Evolutionary conservation across 192 early-diverging fungal species (phyloP).

Genomic region (Podila epicladia): DNA sequence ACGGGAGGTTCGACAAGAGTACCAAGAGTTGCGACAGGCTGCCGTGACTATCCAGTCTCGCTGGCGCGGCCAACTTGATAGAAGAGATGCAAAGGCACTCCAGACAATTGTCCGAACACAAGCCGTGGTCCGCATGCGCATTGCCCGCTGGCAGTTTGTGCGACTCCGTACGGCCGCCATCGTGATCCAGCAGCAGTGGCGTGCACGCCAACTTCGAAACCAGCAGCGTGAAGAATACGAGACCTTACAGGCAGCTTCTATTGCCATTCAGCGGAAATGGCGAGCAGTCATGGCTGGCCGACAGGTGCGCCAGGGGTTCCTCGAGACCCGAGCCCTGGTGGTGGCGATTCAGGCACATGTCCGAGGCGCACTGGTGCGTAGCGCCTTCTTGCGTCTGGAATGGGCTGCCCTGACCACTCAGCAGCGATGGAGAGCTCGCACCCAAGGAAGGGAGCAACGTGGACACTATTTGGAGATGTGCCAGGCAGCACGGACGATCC

Average conservation of each 20-base stretch:
- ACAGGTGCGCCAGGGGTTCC: constrained; percentile 20
- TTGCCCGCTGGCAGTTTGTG: constrained; percentile 24
- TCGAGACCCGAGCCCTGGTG: background rate
- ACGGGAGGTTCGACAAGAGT: constrained; percentile 7
- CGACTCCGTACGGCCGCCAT: constrained; percentile 15
- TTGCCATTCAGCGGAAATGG: constrained; percentile 36
- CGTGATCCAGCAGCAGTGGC: constrained; percentile 39
- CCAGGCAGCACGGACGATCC: constrained; percentile 24
- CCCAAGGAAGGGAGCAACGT: constrained; percentile 12
- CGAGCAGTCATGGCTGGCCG: constrained; percentile 23
- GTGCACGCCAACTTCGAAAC: constrained; percentile 14
- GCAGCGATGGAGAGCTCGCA: constrained; percentile 23
- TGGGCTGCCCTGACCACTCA: constrained; percentile 28
- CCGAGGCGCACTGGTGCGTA: constrained; percentile 20
- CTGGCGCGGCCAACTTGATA: constrained; percentile 26
- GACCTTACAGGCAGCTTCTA: constrained; percentile 5
- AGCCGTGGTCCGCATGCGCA: constrained; percentile 20
- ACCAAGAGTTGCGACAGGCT: constrained; percentile 11
- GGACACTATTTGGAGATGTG: constrained; percentile 20
- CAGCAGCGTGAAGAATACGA: constrained; percentile 22
- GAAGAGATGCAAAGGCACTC: constrained; percentile 9
- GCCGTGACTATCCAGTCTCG: constrained; percentile 27
- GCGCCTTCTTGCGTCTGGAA: constrained; percentile 12
- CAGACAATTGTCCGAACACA: constrained; percentile 36
- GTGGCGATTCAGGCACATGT: constrained; percentile 39